Percentiles rank a stretch among this genome's conserved stretches.
Evolutionary conservation across 2,329 filamentous ascomycete species (phyloP).

Genomic region (Diaporthe longicolla): DNA sequence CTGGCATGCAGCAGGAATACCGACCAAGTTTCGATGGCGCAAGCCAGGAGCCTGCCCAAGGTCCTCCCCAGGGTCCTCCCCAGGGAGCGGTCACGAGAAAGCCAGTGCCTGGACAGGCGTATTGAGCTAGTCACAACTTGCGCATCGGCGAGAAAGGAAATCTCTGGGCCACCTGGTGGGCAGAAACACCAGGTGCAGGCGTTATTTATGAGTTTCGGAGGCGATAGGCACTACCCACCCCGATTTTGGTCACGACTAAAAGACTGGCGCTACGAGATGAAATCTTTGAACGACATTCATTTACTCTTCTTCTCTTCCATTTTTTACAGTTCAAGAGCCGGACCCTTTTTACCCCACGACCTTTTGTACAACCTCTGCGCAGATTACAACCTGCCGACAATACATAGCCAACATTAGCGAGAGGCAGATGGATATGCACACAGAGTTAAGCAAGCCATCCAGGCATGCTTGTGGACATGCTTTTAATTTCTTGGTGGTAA

Average conservation of each 20-base stretch:
- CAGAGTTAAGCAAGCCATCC: slow-evolving; percentile 22
- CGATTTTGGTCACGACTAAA: slow-evolving; percentile 32
- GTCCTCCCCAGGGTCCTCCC: slow-evolving; percentile 46
- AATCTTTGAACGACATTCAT: slow-evolving; percentile 40
- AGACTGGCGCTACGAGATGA: slow-evolving; percentile 40
- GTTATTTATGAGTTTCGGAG: slow-evolving; percentile 30
- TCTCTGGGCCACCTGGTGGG: neutral
- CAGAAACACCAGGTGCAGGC: slow-evolving; percentile 4
- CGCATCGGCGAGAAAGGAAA: neutral
- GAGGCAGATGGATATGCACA: slow-evolving; percentile 33
- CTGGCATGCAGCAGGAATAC: slow-evolving; percentile 59
- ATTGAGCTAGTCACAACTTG: slow-evolving; percentile 48
- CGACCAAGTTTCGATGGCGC: slow-evolving; percentile 33
- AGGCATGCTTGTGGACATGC: slow-evolving; percentile 38
- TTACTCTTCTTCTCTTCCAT: slow-evolving; percentile 28
- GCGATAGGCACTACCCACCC: slow-evolving; percentile 27
- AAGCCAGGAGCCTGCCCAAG: slow-evolving; percentile 2
- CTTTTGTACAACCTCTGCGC: slow-evolving; percentile 26
- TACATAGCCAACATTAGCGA: slow-evolving; percentile 26
- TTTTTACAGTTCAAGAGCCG: slow-evolving; percentile 35
- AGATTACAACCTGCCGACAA: slow-evolving; percentile 28
- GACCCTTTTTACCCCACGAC: slow-evolving; percentile 28
- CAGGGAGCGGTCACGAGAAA: slow-evolving; percentile 65
- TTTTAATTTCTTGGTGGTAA: slow-evolving; percentile 43
- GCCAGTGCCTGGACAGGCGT: slow-evolving; percentile 69